These are phyloP conservation scores for Tephrocybe sp. DNA, from an alignment of 768 basidiomycete species.

Conservation along the genomic window DNA sequence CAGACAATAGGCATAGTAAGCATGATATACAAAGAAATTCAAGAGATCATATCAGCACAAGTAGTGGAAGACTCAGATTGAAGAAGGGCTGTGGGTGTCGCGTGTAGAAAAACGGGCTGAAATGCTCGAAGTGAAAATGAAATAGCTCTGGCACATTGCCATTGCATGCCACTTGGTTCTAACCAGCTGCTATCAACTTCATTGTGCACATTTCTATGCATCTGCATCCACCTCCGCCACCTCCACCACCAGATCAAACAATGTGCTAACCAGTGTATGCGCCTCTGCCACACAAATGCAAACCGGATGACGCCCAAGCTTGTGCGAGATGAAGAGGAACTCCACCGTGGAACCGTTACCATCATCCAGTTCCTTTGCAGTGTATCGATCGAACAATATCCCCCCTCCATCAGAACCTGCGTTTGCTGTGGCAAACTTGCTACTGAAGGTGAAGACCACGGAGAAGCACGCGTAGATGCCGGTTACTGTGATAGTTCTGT, in stretches of 20 bases:
- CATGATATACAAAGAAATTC: no score
- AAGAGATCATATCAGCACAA: no score
- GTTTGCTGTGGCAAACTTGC: neutral
- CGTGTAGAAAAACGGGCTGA: no score
- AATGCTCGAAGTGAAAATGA: no score
- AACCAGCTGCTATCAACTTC: no score
- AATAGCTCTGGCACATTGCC: no score
- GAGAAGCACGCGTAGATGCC: neutral
- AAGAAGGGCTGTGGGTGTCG: no score
- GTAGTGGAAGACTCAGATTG: no score
- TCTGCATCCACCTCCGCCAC: no score
- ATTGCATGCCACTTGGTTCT: no score
- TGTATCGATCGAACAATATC: neutral
- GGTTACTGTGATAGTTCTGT: neutral
- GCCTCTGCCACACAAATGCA: neutral
- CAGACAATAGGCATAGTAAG: no score
- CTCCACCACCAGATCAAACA: neutral
- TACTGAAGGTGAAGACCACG: neutral
- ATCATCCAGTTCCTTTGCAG: neutral
- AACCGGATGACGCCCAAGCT: neutral
- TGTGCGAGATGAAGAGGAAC: conserved; percentile 1
- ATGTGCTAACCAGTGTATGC: neutral
- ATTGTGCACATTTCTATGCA: neutral
- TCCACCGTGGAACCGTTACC: neutral
- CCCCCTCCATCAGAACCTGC: neutral